Percentiles rank a stretch among this genome's conserved stretches.
phyloP scores from a whole-genome alignment of 495 filamentous ascomycete species.

The Penicillium desertorum region DNA sequence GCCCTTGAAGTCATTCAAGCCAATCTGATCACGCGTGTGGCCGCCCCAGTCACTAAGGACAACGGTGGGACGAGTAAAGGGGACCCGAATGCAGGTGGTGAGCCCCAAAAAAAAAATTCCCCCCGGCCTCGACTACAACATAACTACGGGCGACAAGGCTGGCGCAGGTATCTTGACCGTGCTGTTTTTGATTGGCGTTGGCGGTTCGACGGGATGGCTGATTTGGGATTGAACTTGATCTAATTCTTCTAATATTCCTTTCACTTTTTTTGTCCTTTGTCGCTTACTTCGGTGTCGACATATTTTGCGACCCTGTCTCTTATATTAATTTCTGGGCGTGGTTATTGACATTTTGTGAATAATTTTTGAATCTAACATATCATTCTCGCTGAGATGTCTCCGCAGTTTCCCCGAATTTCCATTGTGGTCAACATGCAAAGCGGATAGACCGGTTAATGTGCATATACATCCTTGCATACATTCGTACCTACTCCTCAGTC shows the following conservation, averaged over 20 bases:
- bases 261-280: background rate
- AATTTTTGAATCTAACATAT: constrained; percentile 13
- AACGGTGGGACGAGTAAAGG: constrained; percentile 75
- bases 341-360: constrained; percentile 21
- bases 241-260: background rate
- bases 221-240: constrained; percentile 30
- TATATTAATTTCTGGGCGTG: background rate
- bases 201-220: constrained; percentile 34
- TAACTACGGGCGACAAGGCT: constrained; percentile 33
- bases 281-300: background rate
- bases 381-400: background rate
- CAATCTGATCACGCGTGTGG: constrained; percentile 49
- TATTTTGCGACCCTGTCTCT: background rate
- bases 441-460: background rate
- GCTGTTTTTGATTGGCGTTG: constrained; percentile 30
- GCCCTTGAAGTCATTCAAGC: constrained; percentile 68
- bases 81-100: constrained; percentile 61
- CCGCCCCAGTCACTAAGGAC: constrained; percentile 59
- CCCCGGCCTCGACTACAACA: constrained; percentile 14
- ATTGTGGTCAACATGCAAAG: background rate
- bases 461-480: background rate
- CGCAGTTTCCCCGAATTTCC: background rate
- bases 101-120: constrained; percentile 20
- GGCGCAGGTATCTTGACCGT: constrained; percentile 38
- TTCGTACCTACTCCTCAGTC: background rate